Conservation (phyloP, 2,329 filamentous ascomycete species). For the Stachybotrys chartarum region DNA sequence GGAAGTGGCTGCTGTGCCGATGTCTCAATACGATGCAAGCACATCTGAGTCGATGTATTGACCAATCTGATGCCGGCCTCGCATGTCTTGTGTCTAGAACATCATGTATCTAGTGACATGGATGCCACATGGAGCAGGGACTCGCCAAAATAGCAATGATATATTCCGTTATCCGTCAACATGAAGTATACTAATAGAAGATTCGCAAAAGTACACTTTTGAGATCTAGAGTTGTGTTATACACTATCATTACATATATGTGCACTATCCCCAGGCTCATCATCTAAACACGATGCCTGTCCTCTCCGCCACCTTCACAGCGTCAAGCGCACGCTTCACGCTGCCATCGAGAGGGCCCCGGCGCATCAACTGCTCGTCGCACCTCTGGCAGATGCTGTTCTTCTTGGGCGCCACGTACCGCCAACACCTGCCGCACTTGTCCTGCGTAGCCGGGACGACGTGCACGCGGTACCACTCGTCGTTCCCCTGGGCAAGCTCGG, state of each 20-base stretch:
- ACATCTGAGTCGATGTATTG: too few species aligned
- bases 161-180: too few species aligned
- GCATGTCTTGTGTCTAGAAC: too few species aligned
- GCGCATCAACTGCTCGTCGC: background rate
- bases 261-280: background rate
- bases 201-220: too few species aligned
- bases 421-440: slow-evolving; percentile 89
- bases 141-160: too few species aligned
- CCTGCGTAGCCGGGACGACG: slow-evolving; percentile 40
- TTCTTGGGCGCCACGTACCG: slow-evolving; percentile 65
- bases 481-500: slow-evolving; percentile 33
- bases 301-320: background rate
- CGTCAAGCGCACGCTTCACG: background rate
- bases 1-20: too few species aligned
- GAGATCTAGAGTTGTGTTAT: too few species aligned
- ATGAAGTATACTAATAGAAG: too few species aligned
- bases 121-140: too few species aligned
- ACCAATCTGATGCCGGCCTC: too few species aligned
- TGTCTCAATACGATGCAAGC: too few species aligned
- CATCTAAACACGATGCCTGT: background rate
- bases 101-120: too few species aligned
- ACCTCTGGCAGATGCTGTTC: slow-evolving; percentile 54
- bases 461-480: slow-evolving; percentile 29
- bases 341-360: background rate
- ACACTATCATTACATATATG: background rate